Evolutionary conservation across 2,329 filamentous ascomycete species (phyloP).

Genomic region (Acephala macrosclerotiorum): DNA sequence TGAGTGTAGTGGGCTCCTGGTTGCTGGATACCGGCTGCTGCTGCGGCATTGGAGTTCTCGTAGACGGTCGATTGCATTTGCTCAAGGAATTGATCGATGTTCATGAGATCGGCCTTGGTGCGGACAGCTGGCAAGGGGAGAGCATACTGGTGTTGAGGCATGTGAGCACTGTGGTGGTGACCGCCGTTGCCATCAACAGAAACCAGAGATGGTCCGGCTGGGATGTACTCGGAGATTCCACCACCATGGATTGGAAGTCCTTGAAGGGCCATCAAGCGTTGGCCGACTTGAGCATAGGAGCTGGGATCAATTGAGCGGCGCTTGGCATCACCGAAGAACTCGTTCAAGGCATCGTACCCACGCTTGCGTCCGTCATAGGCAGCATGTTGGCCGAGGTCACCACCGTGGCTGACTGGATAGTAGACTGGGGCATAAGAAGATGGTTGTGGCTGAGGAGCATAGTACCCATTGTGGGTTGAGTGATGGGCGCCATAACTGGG

Average conservation of each 20-base stretch:
- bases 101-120: conserved; percentile 91
- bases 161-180: conserved; percentile 59
- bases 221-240: conserved; percentile 63
- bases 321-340: conserved; percentile 94
- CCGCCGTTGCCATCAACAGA: conserved; percentile 59
- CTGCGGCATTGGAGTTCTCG: conserved; percentile 85
- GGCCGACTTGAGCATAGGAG: conserved; percentile 91
- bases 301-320: conserved; percentile 87
- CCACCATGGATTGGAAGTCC: conserved; percentile 68
- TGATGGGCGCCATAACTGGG: conserved; percentile 62
- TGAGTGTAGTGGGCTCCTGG: conserved; percentile 73
- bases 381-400: conserved; percentile 69
- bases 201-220: conserved; percentile 56
- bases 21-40: conserved; percentile 78
- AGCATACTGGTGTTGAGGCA: conserved; percentile 81
- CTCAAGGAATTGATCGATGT: conserved; percentile 93
- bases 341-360: conserved; percentile 86
- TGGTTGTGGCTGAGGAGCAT: conserved; percentile 53
- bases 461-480: conserved; percentile 58
- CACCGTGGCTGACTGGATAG: conserved; percentile 73
- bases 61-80: conserved; percentile 97
- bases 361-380: conserved; percentile 80
- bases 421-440: conserved; percentile 76
- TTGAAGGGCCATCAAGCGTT: conserved; percentile 84
- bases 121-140: conserved; percentile 87